Evolutionary conservation across 2,329 filamentous ascomycete genomes (phyloP).

Genomic region (Penicillium hesseltinei): DNA sequence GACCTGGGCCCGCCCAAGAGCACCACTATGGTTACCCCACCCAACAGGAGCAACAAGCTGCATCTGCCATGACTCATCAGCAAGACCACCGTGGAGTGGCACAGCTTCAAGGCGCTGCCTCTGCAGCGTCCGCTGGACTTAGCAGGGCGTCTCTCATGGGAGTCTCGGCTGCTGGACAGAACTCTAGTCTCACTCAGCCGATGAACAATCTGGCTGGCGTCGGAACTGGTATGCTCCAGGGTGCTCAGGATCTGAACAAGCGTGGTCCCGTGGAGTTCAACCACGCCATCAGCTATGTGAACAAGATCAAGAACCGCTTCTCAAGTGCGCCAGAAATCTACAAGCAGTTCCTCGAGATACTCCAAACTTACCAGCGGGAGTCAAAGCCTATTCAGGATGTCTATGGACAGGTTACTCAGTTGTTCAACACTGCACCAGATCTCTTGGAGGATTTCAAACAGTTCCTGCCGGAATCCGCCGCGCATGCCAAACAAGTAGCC

Average conservation of each 20-base stretch:
- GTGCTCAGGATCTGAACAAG: conserved; percentile 66
- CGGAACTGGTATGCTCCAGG: conserved; percentile 57
- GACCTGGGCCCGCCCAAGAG: conserved; percentile 42
- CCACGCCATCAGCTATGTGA: conserved; percentile 98
- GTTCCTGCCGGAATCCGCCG: conserved; percentile 87
- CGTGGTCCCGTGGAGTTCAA: conserved; percentile 97
- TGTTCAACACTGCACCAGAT: conserved; percentile 92
- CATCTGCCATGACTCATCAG: conserved; percentile 54
- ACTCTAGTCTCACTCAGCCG: conserved; percentile 48
- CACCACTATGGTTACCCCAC: conserved; percentile 44
- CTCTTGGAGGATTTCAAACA: conserved; percentile 98
- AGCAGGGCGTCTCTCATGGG: conserved; percentile 52
- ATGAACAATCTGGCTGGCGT: conserved; percentile 63
- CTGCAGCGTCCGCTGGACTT: conserved; percentile 54
- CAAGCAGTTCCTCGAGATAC: conserved; percentile 96
- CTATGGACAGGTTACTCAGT: conserved; percentile 89
- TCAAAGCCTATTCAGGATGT: conserved; percentile 98
- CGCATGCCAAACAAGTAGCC: conserved; percentile 63
- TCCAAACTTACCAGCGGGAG: conserved; percentile 97
- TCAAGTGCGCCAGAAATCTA: conserved; percentile 96
- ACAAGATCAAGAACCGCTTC: conserved; percentile 99
- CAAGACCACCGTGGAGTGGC: conserved; percentile 66
- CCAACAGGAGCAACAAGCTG: conserved; percentile 48
- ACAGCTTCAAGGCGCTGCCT: conserved; percentile 64
- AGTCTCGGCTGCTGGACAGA: conserved; percentile 44